Conservation (phyloP, 371 early-diverging fungal genomes). For the Mortierella sp. region DNA sequence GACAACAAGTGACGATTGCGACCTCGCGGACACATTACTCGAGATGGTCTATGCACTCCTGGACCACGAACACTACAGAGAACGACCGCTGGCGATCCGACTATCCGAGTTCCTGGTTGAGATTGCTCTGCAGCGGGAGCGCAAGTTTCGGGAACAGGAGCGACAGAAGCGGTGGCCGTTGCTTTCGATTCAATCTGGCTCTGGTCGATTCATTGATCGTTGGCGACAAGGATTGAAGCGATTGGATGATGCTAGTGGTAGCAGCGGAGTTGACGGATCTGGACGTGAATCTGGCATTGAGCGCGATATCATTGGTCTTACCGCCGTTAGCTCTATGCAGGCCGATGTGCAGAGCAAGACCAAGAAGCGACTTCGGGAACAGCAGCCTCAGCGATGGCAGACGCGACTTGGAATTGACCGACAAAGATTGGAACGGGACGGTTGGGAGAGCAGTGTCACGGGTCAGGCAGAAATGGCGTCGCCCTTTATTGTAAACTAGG, state of each 20-base stretch:
- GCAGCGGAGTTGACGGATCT: not conserved
- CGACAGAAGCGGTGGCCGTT: not conserved
- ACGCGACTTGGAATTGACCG: not conserved
- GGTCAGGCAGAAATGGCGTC: not conserved
- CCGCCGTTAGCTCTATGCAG: not conserved
- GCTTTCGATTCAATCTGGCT: not conserved
- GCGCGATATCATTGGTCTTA: not conserved
- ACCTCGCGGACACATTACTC: not conserved
- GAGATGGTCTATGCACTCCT: constrained; percentile 4
- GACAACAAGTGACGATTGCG: not conserved
- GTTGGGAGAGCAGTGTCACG: not conserved
- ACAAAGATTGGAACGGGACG: not conserved
- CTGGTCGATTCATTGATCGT: not conserved
- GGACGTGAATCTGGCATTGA: not conserved
- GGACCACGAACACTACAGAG: not conserved
- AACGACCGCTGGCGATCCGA: not conserved
- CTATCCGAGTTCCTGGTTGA: not conserved
- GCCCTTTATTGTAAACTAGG: not conserved
- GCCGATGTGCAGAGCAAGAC: not conserved
- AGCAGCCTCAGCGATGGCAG: not conserved
- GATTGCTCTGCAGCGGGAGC: not conserved
- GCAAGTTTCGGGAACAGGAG: not conserved
- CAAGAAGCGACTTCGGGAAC: not conserved
- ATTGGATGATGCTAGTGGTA: not conserved
- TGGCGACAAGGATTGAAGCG: not conserved